A percentile compares a stretch with the other conserved stretches of the same genome.
These are phyloP conservation scores for Blastomyces gilchristii DNA, from an alignment of 2,329 filamentous ascomycete genomes.

Conservation along the genomic window DNA sequence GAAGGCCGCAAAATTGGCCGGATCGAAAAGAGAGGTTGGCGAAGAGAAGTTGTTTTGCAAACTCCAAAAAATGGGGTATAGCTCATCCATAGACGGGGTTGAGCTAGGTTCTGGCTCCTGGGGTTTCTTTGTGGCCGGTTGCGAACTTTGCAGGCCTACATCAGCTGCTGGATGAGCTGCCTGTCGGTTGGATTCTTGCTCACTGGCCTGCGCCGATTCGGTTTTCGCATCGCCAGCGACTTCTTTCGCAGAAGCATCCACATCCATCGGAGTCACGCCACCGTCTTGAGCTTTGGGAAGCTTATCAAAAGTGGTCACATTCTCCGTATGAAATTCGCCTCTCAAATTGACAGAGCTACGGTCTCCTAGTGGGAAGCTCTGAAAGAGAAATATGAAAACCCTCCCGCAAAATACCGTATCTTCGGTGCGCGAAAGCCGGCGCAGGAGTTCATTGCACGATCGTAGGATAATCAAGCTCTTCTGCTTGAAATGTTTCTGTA, in stretches of 20 bases:
- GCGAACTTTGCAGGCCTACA: conserved; percentile 18
- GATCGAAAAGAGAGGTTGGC: conserved; percentile 69
- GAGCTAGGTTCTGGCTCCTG: conserved; percentile 32
- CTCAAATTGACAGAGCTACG: conserved; percentile 94
- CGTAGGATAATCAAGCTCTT: conserved; percentile 86
- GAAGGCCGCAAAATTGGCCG: conserved; percentile 55
- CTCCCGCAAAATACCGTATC: conserved; percentile 95
- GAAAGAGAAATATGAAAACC: conserved; percentile 97
- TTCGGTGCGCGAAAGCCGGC: conserved; percentile 84
- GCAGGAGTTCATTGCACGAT: conserved; percentile 89
- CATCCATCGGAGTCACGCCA: conserved; percentile 51
- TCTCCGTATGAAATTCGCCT: conserved; percentile 92
- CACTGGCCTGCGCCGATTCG: conserved; percentile 15
- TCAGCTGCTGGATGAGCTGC: neutral
- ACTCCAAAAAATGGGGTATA: conserved; percentile 92
- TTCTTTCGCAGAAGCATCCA: conserved; percentile 45
- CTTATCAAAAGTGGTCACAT: conserved; percentile 75
- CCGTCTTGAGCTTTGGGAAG: conserved; percentile 29
- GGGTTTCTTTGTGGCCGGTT: conserved; percentile 9
- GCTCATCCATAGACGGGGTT: conserved; percentile 53
- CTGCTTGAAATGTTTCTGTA: conserved; percentile 59
- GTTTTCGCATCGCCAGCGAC: conserved; percentile 19
- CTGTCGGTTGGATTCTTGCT: conserved; percentile 8
- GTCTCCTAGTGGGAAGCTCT: conserved; percentile 92
- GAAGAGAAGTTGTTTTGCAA: conserved; percentile 87